Evolutionary conservation across 2,329 filamentous ascomycete species (phyloP), one percentile per base, ranked within the genome.

Genomic region (Metarhizium humberi): DNA sequence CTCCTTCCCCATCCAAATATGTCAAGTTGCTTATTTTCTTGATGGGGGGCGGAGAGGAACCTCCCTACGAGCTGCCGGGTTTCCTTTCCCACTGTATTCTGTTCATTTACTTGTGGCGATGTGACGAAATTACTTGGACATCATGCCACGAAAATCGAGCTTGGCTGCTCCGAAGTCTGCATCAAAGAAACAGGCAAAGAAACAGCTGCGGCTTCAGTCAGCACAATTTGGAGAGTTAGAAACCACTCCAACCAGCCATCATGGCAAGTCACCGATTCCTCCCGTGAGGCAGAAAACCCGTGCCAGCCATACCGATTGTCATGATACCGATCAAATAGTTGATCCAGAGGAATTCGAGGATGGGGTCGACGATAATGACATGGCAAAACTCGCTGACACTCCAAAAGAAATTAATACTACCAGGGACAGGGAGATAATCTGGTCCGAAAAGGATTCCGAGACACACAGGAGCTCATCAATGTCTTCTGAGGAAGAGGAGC

Each of bases 401-500:
- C 54, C 53, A 48, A 30, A 29, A 4, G 25, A 47, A 8, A 20
- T 38, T 20, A 25, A 14, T n/a, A 18, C 51, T 29, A 25, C 47
- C 13, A 13, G 29, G 16, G 4, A 25, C 6, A 51, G 52, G 14
- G 52, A 57, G 6, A 63, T 69, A 47, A 38, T 60, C 4, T 69
- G 66, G 68, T 70, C 69, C 7, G 67, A 69, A 16, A 51, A 50
- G 18, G 63, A 56, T 10, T 66, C 65, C 0, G 55, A 59, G 1
- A 66, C 64, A 14, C 58, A 62, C n/a, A 62, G 66, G 29, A 71
- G 69, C 50, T 65, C 69, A 18, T 67, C 69, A 13, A 45, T 64
- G 5, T 54, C 38, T 1, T 56, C 52, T 0, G 55, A 43, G 3
- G 60, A 62, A 4, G 56, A 43, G 3, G 60, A 62, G 4, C 45